phyloP scores from a whole-genome alignment of 164 flowering plant genomes.

The Macadamia tetraphylla region DNA sequence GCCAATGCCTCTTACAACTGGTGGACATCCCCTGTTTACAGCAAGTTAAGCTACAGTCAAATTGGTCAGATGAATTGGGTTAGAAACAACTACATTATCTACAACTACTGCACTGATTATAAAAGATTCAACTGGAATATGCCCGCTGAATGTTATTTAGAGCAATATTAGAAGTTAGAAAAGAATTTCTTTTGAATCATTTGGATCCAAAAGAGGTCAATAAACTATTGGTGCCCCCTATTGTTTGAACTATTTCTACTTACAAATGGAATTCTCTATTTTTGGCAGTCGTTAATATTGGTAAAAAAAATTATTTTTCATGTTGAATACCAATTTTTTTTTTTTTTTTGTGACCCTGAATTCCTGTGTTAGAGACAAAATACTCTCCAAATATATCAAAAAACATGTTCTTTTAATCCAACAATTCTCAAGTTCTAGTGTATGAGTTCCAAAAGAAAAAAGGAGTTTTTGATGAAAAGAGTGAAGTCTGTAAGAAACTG shows the following conservation, averaged over 20 bases:
- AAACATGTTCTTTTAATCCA: no score
- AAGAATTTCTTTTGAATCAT: not conserved
- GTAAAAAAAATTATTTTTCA: no score
- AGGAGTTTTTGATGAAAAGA: no score
- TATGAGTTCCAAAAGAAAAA: no score
- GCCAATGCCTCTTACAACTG: conserved; percentile 40
- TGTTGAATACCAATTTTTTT: no score
- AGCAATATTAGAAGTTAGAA: conserved; percentile 10
- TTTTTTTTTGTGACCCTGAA: no score
- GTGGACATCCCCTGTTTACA: conserved; percentile 49
- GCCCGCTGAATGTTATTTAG: conserved; percentile 50
- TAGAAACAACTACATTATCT: conserved; percentile 54
- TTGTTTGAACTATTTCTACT: conserved; percentile 6
- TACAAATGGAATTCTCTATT: not conserved
- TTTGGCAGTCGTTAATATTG: no score
- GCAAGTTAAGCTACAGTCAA: conserved; percentile 31
- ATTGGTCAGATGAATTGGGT: conserved; percentile 54
- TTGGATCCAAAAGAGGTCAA: conserved; percentile 7
- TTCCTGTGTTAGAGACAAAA: no score
- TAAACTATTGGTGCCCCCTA: not conserved
- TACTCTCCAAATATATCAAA: no score
- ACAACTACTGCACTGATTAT: conserved; percentile 67
- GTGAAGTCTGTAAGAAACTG: no score
- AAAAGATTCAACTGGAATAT: conserved; percentile 42
- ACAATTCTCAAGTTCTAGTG: no score